A percentile compares a stretch with the other conserved stretches of the same genome.
Evolutionary conservation across 2,329 filamentous ascomycete genomes (phyloP).

Genomic region (Aspergillus sp.): DNA sequence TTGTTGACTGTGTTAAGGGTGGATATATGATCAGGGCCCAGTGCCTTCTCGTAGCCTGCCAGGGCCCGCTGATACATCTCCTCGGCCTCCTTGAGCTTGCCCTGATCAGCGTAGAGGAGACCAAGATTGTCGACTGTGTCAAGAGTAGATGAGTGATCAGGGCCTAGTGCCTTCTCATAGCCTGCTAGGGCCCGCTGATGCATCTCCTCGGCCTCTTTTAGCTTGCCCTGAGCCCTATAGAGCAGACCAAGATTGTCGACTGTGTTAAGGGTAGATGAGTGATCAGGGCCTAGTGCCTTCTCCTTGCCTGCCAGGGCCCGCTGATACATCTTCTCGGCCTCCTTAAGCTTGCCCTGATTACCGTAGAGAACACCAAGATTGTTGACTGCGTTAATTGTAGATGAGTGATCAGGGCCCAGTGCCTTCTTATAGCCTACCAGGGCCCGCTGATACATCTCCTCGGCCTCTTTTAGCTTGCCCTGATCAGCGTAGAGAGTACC

Average conservation of each 20-base stretch:
- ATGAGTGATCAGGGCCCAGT: background rate
- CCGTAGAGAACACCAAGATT: background rate
- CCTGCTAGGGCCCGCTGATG: too few species aligned
- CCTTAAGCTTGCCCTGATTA: background rate
- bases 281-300: background rate
- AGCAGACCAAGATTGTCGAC: too few species aligned
- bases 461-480: background rate
- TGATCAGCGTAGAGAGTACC: background rate
- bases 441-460: background rate
- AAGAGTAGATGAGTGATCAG: too few species aligned
- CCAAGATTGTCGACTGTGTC: too few species aligned
- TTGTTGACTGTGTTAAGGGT: too few species aligned
- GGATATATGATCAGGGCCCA: background rate
- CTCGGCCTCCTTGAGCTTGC: too few species aligned
- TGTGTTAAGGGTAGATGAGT: too few species aligned
- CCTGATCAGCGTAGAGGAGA: too few species aligned
- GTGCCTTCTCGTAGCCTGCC: background rate
- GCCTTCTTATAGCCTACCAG: background rate
- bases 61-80: background rate
- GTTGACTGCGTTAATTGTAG: background rate
- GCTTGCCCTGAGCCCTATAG: too few species aligned
- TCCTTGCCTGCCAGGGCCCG: background rate
- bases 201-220: too few species aligned
- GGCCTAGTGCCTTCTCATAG: too few species aligned
- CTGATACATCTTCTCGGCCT: constrained; percentile 1